Percentiles rank a stretch among this genome's conserved stretches.
phyloP scores from a whole-genome alignment of 495 filamentous ascomycete genomes.

The Aspergillus cavernicola region DNA sequence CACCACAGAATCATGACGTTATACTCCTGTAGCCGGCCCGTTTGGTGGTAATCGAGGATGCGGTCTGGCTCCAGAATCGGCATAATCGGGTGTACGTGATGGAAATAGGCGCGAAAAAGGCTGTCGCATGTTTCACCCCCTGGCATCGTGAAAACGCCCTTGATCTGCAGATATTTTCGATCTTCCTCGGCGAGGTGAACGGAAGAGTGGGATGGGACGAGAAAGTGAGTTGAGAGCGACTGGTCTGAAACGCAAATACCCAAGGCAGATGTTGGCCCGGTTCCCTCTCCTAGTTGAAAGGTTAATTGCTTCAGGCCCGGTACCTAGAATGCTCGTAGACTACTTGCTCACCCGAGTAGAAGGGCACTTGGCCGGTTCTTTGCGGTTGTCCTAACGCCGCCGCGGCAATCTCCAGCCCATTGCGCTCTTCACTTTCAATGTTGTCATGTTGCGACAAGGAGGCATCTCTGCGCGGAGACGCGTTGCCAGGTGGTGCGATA shows the following conservation, averaged over 20 bases:
- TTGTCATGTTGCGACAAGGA: background rate
- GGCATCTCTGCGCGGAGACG: background rate
- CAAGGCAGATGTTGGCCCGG: constrained; percentile 24
- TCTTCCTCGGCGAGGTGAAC: constrained; percentile 22
- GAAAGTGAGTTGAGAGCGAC: constrained; percentile 23
- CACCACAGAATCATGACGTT: constrained; percentile 40
- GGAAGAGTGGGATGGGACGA: constrained; percentile 20
- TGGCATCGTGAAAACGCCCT: constrained; percentile 30
- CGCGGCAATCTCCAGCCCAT: constrained; percentile 28
- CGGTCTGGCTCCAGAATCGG: constrained; percentile 34
- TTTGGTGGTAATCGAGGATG: constrained; percentile 24
- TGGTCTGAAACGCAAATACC: constrained; percentile 20
- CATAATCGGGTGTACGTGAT: constrained; percentile 37
- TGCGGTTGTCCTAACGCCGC: constrained; percentile 22
- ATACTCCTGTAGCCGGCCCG: constrained; percentile 22
- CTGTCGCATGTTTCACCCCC: constrained; percentile 18
- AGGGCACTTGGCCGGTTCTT: constrained; percentile 22
- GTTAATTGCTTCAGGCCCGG: background rate
- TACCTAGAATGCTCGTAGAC: background rate
- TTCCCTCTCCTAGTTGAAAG: constrained; percentile 16
- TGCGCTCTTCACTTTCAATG: constrained; percentile 24
- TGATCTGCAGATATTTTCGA: constrained; percentile 23
- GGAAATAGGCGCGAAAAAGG: constrained; percentile 32
- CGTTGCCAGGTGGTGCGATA: background rate
- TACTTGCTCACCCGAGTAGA: constrained; percentile 25